Base-by-base conservation (phyloP, 2,329 filamentous ascomycete species). In the Scedosporium apiospermum region DNA sequence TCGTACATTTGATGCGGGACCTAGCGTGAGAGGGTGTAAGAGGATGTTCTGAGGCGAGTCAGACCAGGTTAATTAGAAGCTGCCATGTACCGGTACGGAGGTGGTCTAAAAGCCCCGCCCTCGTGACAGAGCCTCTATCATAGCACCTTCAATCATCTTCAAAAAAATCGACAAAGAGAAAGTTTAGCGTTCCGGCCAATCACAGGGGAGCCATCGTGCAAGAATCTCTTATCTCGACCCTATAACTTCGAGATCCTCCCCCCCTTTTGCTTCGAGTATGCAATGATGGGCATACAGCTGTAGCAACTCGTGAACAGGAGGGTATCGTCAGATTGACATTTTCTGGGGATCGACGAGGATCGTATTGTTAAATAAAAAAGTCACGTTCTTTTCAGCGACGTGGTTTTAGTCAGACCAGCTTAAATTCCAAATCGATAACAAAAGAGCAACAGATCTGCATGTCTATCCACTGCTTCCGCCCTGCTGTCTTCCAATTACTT, bases 131-230 rank as follows among this genome's bases (percentile, higher is more conserved):
- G 51, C 30, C 16, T 23, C 51, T 62, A 62, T 62, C 60, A 62
- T 12, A 38, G 26, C n/a, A 12, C 30, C n/a, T 21, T 30, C 26
- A 26, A n/a, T 10, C 18, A 65, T 63, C 69, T 70, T 73, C 66
- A 73, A 71, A 70, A 55, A 63, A 72, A 73, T 74, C 68, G 70
- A 72, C 71, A 73, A 65, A 58, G 27, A 60, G 61, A 59, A 63
- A 63, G 55, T 44, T 58, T 38, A 16, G n/a, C 9, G 34, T 34
- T 3, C 27, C 16, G 44, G 46, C 61, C 61, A 63, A 63, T 63
- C 61, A 63, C 34, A 27, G 27, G 21, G 7, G 2, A 53, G 18
- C 5, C 9, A 12, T n/a, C 61, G 16, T 53, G 42, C 42, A 18
- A 10, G 38, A 44, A 46, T 23, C 7, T 30, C 61, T 63, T 63